Percentiles rank a stretch among this genome's conserved stretches.
Conservation (phyloP, 768 basidiomycete genomes). For the Tricholomella constricta region DNA sequence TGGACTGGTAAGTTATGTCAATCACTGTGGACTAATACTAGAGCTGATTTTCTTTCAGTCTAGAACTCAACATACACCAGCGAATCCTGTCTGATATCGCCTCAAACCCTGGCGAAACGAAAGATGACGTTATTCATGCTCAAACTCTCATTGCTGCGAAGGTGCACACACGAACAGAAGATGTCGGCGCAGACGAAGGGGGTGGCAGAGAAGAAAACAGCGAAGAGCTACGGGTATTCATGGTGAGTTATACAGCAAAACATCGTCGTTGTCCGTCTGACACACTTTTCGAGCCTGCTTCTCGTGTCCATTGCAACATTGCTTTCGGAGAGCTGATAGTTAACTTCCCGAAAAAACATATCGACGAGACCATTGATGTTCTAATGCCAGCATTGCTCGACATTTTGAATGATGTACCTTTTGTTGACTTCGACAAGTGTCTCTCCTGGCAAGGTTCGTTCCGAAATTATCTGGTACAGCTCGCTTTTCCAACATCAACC, state of each 20-base stretch:
- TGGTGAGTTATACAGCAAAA: constrained; percentile 12
- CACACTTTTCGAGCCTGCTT: constrained; percentile 52
- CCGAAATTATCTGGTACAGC: neutral
- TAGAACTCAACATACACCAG: constrained; percentile 80
- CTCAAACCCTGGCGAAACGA: constrained; percentile 48
- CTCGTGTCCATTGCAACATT: constrained; percentile 76
- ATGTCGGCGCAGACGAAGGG: constrained; percentile 31
- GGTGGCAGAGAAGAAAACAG: constrained; percentile 26
- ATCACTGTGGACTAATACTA: neutral
- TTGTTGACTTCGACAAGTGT: constrained; percentile 75
- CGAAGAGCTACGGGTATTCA: constrained; percentile 45
- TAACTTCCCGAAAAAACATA: constrained; percentile 57
- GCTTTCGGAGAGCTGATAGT: constrained; percentile 80
- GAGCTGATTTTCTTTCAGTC: constrained; percentile 38
- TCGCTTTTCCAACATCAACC: neutral
- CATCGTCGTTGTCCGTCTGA: constrained; percentile 8
- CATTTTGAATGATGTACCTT: constrained; percentile 71
- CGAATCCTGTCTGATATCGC: constrained; percentile 77
- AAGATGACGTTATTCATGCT: constrained; percentile 48
- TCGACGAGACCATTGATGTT: constrained; percentile 50
- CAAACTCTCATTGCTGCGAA: constrained; percentile 63
- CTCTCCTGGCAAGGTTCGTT: constrained; percentile 77
- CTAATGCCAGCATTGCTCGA: constrained; percentile 63
- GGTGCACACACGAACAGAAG: constrained; percentile 46
- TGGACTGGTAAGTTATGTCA: constrained; percentile 49